These are phyloP conservation scores for slime mould (Dictyostelium discoideum) DNA, from an alignment of 78 protist genomes.

Conservation along the genomic window DNA sequence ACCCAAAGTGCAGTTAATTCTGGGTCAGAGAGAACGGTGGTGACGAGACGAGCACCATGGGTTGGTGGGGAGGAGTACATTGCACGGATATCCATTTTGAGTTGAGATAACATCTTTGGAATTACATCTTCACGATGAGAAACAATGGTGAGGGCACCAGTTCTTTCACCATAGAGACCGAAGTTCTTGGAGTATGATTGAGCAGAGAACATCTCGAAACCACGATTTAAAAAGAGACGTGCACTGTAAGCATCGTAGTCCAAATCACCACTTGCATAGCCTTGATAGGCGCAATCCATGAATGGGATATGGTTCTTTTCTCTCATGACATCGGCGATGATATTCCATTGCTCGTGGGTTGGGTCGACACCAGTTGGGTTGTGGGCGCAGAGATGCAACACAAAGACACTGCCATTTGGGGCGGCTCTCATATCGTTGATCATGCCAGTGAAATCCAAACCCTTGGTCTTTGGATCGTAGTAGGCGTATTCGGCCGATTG, in stretches of 20 bases:
- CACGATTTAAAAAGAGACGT: constrained; percentile 72
- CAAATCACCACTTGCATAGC: constrained; percentile 97
- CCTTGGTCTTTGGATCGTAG: constrained; percentile 46
- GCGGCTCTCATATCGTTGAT: constrained; percentile 71
- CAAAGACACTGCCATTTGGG: constrained; percentile 84
- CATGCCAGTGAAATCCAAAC: constrained; percentile 82
- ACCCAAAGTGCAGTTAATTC: constrained; percentile 76
- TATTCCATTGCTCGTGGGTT: constrained; percentile 95
- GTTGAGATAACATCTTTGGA: constrained; percentile 85
- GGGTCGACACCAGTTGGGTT: constrained; percentile 99
- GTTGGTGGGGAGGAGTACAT: constrained; percentile 97
- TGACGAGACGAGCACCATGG: constrained; percentile 97
- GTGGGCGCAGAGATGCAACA: constrained; percentile 99
- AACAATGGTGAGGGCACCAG: constrained; percentile 81
- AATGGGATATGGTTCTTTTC: constrained; percentile 83
- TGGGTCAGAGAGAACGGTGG: constrained; percentile 84
- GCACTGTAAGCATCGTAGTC: constrained; percentile 93
- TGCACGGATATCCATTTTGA: constrained; percentile 92
- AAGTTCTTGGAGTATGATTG: constrained; percentile 98
- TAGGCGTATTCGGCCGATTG: constrained; percentile 87
- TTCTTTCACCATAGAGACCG: constrained; percentile 97
- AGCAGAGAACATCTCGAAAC: constrained; percentile 65
- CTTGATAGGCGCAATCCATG: constrained; percentile 99
- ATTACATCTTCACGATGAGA: constrained; percentile 19
- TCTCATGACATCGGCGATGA: constrained; percentile 72